These are phyloP conservation scores for Cyberlindnera samutprakarnensis DNA, from an alignment of 805 yeast species.

Conservation along the genomic window DNA sequence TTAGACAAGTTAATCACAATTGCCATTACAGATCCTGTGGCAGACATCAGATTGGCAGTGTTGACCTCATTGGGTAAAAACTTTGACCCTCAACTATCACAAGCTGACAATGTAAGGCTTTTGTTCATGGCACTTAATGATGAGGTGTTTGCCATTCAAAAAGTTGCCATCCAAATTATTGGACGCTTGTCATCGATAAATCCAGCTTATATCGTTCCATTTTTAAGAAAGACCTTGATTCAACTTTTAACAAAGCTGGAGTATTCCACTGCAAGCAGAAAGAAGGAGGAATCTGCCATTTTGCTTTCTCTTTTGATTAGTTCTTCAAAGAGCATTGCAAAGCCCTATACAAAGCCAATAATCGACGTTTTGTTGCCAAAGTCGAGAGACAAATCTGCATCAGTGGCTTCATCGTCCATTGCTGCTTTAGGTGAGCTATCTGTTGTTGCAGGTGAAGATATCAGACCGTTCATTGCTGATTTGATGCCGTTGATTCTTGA, in stretches of 20 bases:
- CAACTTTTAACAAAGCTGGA: constrained; percentile 82
- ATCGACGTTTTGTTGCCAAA: constrained; percentile 75
- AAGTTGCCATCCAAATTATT: constrained; percentile 67
- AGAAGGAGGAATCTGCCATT: constrained; percentile 81
- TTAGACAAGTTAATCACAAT: constrained; percentile 71
- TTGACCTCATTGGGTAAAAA: constrained; percentile 61
- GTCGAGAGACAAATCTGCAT: constrained; percentile 61
- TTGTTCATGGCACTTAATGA: constrained; percentile 88
- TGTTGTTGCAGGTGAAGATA: constrained; percentile 80
- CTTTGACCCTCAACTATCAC: constrained; percentile 89
- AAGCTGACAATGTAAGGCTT: constrained; percentile 81
- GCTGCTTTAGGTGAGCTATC: constrained; percentile 85
- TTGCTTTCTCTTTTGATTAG: constrained; percentile 66
- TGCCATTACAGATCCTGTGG: constrained; percentile 81
- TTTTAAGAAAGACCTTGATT: constrained; percentile 75
- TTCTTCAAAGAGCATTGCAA: constrained; percentile 73
- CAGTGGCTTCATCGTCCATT: constrained; percentile 82
- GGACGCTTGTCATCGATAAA: constrained; percentile 82
- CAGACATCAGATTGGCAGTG: constrained; percentile 80
- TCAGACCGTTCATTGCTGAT: constrained; percentile 61
- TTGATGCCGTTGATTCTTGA: constrained; percentile 85
- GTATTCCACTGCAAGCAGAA: constrained; percentile 66
- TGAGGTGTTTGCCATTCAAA: constrained; percentile 76
- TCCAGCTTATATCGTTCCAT: constrained; percentile 95
- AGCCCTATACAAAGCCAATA: constrained; percentile 89